phyloP scores from a whole-genome alignment of 2,329 filamentous ascomycete genomes.

The Ophiosphaerella herpotricha region DNA sequence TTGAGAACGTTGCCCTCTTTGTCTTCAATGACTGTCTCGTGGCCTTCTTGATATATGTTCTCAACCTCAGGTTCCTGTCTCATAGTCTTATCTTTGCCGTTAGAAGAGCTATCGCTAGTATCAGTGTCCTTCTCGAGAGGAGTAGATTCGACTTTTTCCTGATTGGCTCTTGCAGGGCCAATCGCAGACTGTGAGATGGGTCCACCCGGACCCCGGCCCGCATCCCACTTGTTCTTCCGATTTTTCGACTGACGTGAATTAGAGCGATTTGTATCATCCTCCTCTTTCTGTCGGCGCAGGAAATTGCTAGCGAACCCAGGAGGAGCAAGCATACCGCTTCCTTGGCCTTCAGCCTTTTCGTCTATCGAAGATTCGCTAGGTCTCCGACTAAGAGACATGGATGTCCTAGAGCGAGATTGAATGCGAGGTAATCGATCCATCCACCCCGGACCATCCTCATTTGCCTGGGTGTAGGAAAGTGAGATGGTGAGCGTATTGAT shows the following conservation, averaged over 20 bases:
- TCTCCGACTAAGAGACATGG: conserved; percentile 70
- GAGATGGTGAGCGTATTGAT: conserved; percentile 97
- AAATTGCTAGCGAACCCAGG: conserved; percentile 76
- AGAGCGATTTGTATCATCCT: conserved; percentile 69
- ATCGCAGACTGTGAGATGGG: conserved; percentile 91
- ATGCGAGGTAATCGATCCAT: conserved; percentile 88
- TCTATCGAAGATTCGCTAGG: conserved; percentile 62
- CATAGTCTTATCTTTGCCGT: conserved; percentile 40
- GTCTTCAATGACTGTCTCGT: conserved; percentile 80
- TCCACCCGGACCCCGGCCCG: conserved; percentile 76
- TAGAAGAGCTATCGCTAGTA: conserved; percentile 43
- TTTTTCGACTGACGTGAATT: conserved; percentile 56
- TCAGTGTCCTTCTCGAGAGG: conserved; percentile 52
- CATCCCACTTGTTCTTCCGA: conserved; percentile 71
- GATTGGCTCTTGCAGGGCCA: conserved; percentile 60
- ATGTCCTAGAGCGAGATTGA: conserved; percentile 80
- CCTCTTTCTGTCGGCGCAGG: conserved; percentile 75
- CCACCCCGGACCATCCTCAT: conserved; percentile 88
- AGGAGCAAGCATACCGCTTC: conserved; percentile 71
- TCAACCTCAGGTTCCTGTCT: conserved; percentile 44
- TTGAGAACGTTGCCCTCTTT: conserved; percentile 83
- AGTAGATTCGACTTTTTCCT: conserved; percentile 37
- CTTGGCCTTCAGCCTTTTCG: conserved; percentile 62
- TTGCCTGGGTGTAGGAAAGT: conserved; percentile 91
- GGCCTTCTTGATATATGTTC: conserved; percentile 80